Conservation (phyloP, 2,329 filamentous ascomycete genomes). For the Thermoascus crustaceus region DNA sequence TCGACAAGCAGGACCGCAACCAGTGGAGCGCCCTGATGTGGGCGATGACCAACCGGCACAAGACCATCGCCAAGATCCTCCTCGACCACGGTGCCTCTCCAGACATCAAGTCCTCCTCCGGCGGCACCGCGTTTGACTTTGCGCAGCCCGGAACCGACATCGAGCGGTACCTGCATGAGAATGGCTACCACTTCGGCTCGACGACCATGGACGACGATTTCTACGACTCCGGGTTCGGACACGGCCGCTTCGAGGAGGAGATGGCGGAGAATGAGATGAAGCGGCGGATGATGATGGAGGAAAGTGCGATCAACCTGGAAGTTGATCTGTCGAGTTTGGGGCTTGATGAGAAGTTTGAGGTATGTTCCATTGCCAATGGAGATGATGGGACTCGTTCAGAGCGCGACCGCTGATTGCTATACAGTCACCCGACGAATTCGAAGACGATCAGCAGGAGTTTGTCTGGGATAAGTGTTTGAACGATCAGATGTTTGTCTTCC, state of each 20-base stretch:
- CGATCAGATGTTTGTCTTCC: constrained; percentile 99
- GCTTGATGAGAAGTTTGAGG: constrained; percentile 90
- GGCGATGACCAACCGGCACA: constrained; percentile 98
- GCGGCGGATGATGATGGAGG: constrained; percentile 92
- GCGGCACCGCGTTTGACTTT: constrained; percentile 91
- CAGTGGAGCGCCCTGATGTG: constrained; percentile 98
- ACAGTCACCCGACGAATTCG: constrained; percentile 62
- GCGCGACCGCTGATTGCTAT: constrained; percentile 1
- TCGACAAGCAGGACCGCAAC: constrained; percentile 91
- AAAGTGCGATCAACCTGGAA: constrained; percentile 92
- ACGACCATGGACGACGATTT: constrained; percentile 63
- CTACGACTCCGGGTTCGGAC: constrained; percentile 83
- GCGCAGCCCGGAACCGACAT: constrained; percentile 93
- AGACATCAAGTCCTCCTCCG: constrained; percentile 88
- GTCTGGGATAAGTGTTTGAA: constrained; percentile 91
- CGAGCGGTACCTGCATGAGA: constrained; percentile 88
- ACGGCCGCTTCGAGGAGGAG: constrained; percentile 93
- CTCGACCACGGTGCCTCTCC: constrained; percentile 92
- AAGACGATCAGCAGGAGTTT: constrained; percentile 87
- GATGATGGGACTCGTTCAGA: background rate
- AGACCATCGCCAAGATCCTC: constrained; percentile 85
- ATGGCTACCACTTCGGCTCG: constrained; percentile 62
- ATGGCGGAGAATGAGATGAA: constrained; percentile 95
- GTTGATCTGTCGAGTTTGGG: constrained; percentile 93
- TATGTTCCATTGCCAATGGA: constrained; percentile 33